These are phyloP conservation scores for Mallotus repandus DNA, from an alignment of 441 rosid species.

Conservation along the genomic window DNA sequence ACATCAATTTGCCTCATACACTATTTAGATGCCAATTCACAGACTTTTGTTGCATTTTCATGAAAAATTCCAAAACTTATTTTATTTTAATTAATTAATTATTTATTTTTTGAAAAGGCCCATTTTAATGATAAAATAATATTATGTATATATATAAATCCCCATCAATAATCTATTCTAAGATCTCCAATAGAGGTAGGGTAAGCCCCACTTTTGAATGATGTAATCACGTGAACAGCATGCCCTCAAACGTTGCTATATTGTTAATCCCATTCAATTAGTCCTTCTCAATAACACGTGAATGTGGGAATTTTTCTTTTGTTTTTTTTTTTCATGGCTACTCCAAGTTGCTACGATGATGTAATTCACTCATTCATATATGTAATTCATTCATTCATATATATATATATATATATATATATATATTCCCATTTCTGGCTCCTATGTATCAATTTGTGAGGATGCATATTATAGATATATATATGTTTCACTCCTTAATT, in stretches of 20 bases:
- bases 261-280: no score
- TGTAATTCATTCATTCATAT: background rate
- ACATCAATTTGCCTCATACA: conserved; percentile 17
- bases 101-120: no score
- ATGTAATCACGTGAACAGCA: background rate
- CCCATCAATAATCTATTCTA: background rate
- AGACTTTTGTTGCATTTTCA: background rate
- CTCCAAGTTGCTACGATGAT: conserved; percentile 9
- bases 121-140: no score
- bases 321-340: no score
- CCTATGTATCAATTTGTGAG: background rate
- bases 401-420: background rate
- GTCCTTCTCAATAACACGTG: no score
- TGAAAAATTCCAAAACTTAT: background rate
- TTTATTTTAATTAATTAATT: no score
- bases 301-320: no score
- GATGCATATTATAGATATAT: background rate
- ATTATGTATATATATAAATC: background rate
- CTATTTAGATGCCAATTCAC: conserved; percentile 6
- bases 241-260: background rate
- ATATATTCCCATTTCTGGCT: background rate
- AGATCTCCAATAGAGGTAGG: no score
- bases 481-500: background rate
- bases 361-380: background rate
- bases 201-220: background rate